Evolutionary conservation across 75 land plant species (phyloP).

Genomic region (Ceratopteris richardii): DNA sequence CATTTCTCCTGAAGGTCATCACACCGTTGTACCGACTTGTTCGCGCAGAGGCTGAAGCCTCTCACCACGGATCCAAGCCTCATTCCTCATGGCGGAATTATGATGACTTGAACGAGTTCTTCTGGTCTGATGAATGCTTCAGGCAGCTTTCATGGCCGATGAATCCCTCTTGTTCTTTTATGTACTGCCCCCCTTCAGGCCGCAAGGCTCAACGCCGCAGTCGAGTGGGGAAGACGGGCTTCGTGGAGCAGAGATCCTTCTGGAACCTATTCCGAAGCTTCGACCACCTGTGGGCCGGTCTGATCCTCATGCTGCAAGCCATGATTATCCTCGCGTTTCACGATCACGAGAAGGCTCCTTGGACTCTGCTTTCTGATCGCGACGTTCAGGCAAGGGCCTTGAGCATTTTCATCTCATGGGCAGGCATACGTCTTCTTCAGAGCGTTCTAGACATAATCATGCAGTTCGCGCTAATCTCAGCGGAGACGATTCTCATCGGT

Average conservation of each 20-base stretch:
- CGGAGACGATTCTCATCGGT: conserved; percentile 12
- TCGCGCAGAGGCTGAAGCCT: conserved; percentile 32
- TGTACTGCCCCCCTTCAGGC: conserved; percentile 17
- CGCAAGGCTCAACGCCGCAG: background rate
- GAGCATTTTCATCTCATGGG: conserved; percentile 32
- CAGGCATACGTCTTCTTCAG: conserved; percentile 25
- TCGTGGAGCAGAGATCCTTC: conserved; percentile 47
- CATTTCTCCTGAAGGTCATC: conserved; percentile 46
- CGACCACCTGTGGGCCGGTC: conserved; percentile 39
- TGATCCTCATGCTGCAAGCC: conserved; percentile 32
- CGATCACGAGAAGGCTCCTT: conserved; percentile 10
- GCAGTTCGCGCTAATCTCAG: conserved; percentile 16
- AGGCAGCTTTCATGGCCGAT: conserved; percentile 59
- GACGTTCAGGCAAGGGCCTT: conserved; percentile 23
- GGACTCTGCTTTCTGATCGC: conserved; percentile 20
- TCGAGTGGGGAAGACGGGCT: conserved; percentile 43
- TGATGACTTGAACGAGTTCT: conserved; percentile 87
- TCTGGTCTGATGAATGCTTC: conserved; percentile 61
- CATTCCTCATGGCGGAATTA: conserved; percentile 92
- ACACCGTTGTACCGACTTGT: conserved; percentile 58
- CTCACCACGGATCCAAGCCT: conserved; percentile 12
- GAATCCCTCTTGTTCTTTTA: conserved; percentile 35
- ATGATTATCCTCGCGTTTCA: conserved; percentile 9
- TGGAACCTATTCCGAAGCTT: conserved; percentile 44
- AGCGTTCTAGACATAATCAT: conserved; percentile 14